A percentile compares a stretch with the other conserved stretches of the same genome.
Evolutionary conservation across 2,329 filamentous ascomycete genomes (phyloP).

Genomic region (Sclerotinia minor): DNA sequence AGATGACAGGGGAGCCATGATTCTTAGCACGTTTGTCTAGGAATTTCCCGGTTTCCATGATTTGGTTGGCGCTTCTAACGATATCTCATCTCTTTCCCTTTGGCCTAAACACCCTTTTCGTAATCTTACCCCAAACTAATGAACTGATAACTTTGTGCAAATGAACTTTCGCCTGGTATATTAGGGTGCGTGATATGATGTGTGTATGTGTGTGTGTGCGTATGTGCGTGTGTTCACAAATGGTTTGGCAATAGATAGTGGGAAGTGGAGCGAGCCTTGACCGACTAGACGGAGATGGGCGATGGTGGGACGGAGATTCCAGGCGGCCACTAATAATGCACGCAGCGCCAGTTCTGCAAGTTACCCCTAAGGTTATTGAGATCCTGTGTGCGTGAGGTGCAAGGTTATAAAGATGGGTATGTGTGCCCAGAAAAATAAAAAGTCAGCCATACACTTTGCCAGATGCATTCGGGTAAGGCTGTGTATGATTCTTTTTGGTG

Average conservation of each 20-base stretch:
- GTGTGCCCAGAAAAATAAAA: slow-evolving; percentile 8
- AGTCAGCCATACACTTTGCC: slow-evolving; percentile 24
- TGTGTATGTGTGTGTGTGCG: background rate
- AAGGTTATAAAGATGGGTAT: slow-evolving; percentile 11
- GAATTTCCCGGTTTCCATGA: background rate
- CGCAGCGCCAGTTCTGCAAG: slow-evolving; percentile 15
- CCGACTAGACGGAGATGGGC: slow-evolving; percentile 26
- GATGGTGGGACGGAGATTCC: slow-evolving; percentile 17
- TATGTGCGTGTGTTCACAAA: slow-evolving; percentile 9
- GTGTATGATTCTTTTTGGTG: slow-evolving; percentile 23
- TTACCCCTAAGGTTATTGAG: slow-evolving; percentile 11
- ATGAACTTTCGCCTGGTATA: slow-evolving; percentile 10
- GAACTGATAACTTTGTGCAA: background rate
- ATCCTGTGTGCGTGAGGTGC: slow-evolving; percentile 4
- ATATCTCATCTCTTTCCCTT: slow-evolving; percentile 13
- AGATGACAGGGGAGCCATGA: slow-evolving; percentile 6
- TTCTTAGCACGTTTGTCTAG: slow-evolving; percentile 12
- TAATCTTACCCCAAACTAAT: slow-evolving; percentile 19
- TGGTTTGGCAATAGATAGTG: slow-evolving; percentile 15
- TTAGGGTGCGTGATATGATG: background rate
- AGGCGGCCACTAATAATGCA: slow-evolving; percentile 20
- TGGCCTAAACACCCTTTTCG: slow-evolving; percentile 8
- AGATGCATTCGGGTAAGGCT: slow-evolving; percentile 27
- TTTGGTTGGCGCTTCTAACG: slow-evolving; percentile 21
- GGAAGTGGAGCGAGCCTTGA: slow-evolving; percentile 19